Conservation (phyloP, 371 early-diverging fungal genomes). For the Apophysomyces variabilis region DNA sequence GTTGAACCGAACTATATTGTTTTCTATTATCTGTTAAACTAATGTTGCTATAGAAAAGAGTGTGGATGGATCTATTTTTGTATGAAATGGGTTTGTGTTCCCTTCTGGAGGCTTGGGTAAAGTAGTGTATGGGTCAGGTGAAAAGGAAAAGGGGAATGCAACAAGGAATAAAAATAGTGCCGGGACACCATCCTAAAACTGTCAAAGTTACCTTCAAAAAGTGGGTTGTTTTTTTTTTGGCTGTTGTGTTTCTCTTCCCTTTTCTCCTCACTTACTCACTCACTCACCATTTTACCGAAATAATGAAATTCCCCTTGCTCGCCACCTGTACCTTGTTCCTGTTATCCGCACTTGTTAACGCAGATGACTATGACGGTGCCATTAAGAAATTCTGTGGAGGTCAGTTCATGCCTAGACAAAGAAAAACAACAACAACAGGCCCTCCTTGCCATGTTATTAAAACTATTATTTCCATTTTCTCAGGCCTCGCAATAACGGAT, state of each 20-base stretch:
- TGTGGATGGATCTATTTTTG: too few relatives aligned
- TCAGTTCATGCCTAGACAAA: not conserved
- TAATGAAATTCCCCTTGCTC: constrained; percentile 24
- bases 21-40: too few relatives aligned
- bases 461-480: not conserved
- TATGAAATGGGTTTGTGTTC: too few relatives aligned
- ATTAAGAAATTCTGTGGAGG: constrained; percentile 31
- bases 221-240: not conserved
- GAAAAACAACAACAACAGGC: not conserved
- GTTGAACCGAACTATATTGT: too few relatives aligned
- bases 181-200: not conserved
- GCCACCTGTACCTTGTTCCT: constrained; percentile 4
- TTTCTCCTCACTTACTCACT: constrained; percentile 1
- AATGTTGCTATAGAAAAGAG: too few relatives aligned
- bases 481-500: constrained; percentile 23
- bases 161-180: constrained; percentile 4
- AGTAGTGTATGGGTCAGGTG: too few relatives aligned
- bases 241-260: constrained; percentile 8
- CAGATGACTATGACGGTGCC: constrained; percentile 20
- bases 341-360: constrained; percentile 18
- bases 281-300: not conserved
- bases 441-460: not conserved
- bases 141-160: not conserved
- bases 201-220: not conserved
- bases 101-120: too few relatives aligned